Evolutionary conservation across 2,329 filamentous ascomycete genomes (phyloP).

Genomic region (Xylaria polymorpha): DNA sequence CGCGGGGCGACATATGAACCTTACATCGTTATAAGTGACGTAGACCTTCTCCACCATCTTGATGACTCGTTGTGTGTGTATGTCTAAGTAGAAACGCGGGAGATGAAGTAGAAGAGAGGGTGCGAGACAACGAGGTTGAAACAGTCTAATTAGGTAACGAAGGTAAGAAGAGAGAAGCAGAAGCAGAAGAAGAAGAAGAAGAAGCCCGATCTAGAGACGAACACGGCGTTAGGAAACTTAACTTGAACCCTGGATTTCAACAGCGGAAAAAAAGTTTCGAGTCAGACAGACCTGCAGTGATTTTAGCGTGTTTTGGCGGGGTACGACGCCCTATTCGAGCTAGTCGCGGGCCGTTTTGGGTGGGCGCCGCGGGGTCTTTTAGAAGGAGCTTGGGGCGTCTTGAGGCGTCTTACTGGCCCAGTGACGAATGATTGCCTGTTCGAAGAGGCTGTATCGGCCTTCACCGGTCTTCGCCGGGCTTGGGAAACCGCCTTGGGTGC

Average conservation of each 20-base stretch:
- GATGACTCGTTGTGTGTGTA: constrained; percentile 39
- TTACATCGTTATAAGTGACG: constrained; percentile 91
- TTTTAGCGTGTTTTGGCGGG: constrained; percentile 27
- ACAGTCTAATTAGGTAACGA: constrained; percentile 7
- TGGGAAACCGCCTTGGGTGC: background rate
- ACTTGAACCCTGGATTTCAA: constrained; percentile 32
- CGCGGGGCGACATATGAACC: constrained; percentile 50
- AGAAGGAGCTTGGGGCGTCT: background rate
- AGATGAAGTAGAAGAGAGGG: background rate
- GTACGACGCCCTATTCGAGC: constrained; percentile 13
- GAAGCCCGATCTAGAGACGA: too few relatives aligned
- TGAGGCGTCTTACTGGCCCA: background rate
- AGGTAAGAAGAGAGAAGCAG: constrained; percentile 7
- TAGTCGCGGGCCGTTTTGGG: constrained; percentile 8
- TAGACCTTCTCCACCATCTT: constrained; percentile 88
- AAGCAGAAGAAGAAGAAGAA: background rate
- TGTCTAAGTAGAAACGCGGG: background rate
- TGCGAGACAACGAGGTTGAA: background rate
- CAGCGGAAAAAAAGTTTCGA: constrained; percentile 31
- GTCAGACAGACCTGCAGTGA: constrained; percentile 24
- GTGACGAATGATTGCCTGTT: constrained; percentile 4
- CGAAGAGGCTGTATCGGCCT: constrained; percentile 17
- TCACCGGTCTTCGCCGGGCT: constrained; percentile 24
- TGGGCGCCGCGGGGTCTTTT: constrained; percentile 8
- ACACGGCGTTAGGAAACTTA: constrained; percentile 3